Percentiles rank a stretch among this genome's conserved stretches.
These are phyloP conservation scores for Colletotrichum musae DNA, from an alignment of 2,329 filamentous ascomycete species.

Conservation along the genomic window DNA sequence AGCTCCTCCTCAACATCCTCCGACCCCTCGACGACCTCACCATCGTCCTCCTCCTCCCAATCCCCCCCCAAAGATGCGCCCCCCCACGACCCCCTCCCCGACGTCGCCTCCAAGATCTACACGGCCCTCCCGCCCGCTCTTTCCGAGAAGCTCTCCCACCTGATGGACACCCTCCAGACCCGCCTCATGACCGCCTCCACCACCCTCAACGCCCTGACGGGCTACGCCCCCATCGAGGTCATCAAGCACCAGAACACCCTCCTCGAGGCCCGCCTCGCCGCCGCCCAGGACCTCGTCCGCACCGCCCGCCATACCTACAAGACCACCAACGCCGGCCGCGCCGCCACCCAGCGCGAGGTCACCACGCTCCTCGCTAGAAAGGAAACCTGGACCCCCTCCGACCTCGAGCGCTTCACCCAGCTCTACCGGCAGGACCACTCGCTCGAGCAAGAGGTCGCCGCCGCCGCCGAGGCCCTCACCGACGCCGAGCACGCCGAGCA, in stretches of 20 bases:
- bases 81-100: slow-evolving; percentile 27
- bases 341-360: slow-evolving; percentile 94
- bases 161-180: slow-evolving; percentile 92
- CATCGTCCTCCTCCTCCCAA: slow-evolving; percentile 3
- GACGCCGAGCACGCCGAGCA: slow-evolving; percentile 86
- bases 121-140: slow-evolving; percentile 56
- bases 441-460: slow-evolving; percentile 86
- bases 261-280: slow-evolving; percentile 72
- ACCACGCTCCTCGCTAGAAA: slow-evolving; percentile 95
- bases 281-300: slow-evolving; percentile 77
- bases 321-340: slow-evolving; percentile 84
- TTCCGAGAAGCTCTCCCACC: slow-evolving; percentile 69
- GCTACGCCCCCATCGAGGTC: slow-evolving; percentile 91
- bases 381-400: slow-evolving; percentile 87
- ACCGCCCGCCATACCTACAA: slow-evolving; percentile 83
- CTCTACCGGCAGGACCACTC: slow-evolving; percentile 94
- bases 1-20: slow-evolving; percentile 1
- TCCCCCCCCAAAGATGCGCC: neutral
- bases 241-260: slow-evolving; percentile 84
- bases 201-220: slow-evolving; percentile 93
- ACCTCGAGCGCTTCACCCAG: slow-evolving; percentile 94
- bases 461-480: slow-evolving; percentile 79
- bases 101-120: slow-evolving; percentile 34
- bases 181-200: slow-evolving; percentile 89
- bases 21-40: slow-evolving; percentile 12